A percentile compares a stretch with the other conserved stretches of the same genome.
Conservation (phyloP, 805 yeast genomes). For the Sugiyamaella qingdaonensis region DNA sequence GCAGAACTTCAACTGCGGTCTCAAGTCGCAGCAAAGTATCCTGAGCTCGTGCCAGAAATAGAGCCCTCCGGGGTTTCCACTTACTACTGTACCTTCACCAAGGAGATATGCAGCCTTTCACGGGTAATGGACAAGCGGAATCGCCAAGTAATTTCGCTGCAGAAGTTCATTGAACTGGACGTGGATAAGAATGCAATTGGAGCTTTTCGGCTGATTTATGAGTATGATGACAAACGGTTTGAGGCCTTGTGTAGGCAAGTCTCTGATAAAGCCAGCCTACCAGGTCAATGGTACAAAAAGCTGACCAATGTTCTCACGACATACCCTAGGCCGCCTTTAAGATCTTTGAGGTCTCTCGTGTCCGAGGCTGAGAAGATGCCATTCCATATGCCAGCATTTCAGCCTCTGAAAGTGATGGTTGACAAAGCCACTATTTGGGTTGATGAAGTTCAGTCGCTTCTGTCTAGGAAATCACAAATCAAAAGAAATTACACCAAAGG, state of each 20-base stretch:
- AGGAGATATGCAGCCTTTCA: slow-evolving; percentile 16
- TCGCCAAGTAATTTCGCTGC: slow-evolving; percentile 8
- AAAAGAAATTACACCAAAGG: slow-evolving; percentile 37
- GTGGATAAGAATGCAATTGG: slow-evolving; percentile 1
- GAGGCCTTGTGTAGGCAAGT: slow-evolving; percentile 37
- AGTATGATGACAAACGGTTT: slow-evolving; percentile 51
- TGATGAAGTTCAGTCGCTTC: slow-evolving; percentile 49
- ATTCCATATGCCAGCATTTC: slow-evolving; percentile 38
- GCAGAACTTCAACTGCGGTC: slow-evolving; percentile 13
- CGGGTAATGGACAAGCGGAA: slow-evolving; percentile 5
- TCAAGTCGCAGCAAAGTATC: slow-evolving; percentile 8
- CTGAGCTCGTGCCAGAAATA: slow-evolving; percentile 5
- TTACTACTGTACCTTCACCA: slow-evolving; percentile 9
- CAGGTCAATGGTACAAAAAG: slow-evolving; percentile 48
- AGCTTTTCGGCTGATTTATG: slow-evolving; percentile 7
- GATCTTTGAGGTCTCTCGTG: slow-evolving; percentile 41
- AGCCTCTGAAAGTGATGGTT: slow-evolving; percentile 40
- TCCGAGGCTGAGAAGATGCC: slow-evolving; percentile 53
- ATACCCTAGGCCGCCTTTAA: slow-evolving; percentile 45
- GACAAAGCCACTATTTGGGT: slow-evolving; percentile 47
- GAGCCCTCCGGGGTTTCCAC: neutral
- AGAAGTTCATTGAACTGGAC: slow-evolving; percentile 7
- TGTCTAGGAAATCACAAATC: slow-evolving; percentile 50
- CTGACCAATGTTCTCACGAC: slow-evolving; percentile 40
- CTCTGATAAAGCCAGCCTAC: slow-evolving; percentile 42